Conservation (phyloP, 192 early-diverging fungal species). For the Neocallimastix lanati region DNA sequence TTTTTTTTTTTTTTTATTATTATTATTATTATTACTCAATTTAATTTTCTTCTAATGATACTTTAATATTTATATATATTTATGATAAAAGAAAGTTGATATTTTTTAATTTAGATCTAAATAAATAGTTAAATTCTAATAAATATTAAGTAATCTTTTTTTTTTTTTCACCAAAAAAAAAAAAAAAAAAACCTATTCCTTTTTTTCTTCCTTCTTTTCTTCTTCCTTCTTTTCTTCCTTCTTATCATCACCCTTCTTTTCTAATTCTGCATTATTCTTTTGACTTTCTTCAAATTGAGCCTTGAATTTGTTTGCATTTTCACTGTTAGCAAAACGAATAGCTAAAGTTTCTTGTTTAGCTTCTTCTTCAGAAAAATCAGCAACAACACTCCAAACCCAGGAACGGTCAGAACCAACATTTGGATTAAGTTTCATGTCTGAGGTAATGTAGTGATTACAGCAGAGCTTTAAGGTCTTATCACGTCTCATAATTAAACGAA, state of each 20-base stretch:
- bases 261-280: slow-evolving; percentile 22
- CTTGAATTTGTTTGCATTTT: slow-evolving; percentile 88
- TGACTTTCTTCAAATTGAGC: slow-evolving; percentile 60
- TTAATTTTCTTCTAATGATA: too few species aligned
- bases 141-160: too few species aligned
- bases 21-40: too few species aligned
- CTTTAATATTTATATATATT: too few species aligned
- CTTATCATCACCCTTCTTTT: slow-evolving; percentile 15
- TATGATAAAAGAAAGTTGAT: too few species aligned
- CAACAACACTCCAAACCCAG: slow-evolving; percentile 87
- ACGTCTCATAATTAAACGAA: slow-evolving; percentile 95
- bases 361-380: slow-evolving; percentile 83
- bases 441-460: slow-evolving; percentile 86
- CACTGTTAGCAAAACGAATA: slow-evolving; percentile 88
- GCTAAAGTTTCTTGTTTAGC: slow-evolving; percentile 69
- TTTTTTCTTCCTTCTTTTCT: background rate
- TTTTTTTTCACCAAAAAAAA: too few species aligned
- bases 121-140: too few species aligned
- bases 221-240: slow-evolving; percentile 7
- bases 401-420: slow-evolving; percentile 97
- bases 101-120: too few species aligned
- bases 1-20: too few species aligned
- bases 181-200: too few species aligned
- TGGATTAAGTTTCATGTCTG: slow-evolving; percentile 73
- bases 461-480: slow-evolving; percentile 98